Base-by-base conservation (phyloP, 2,329 filamentous ascomycete genomes). In the Trichoderma pleuroti region DNA sequence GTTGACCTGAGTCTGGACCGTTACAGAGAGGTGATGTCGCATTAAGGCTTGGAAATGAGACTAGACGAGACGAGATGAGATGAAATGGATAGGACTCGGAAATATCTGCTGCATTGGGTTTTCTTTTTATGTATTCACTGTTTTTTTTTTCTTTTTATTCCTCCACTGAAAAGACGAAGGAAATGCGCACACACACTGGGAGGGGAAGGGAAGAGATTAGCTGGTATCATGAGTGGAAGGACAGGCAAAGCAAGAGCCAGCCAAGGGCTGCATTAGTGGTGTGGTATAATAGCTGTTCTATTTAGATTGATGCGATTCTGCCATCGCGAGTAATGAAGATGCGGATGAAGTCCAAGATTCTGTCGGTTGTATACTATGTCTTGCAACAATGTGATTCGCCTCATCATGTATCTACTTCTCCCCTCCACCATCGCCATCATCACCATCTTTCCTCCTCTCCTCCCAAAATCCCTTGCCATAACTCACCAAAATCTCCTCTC, bases 401-500 rank as follows among this genome's bases (percentile, higher is more conserved):
- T 30, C n/a, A 12, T 26, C 3, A 16, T 14, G 2, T 62, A 21
- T 39, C 68, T 10, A 52, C 46, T 63, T 34, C 28, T 30, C 39
- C 5, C 73, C 72, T 11, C 42, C 61, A 36, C 18, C 66, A 14
- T 74, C 72, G 10, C 42, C 63, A 26, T 14, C 66, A 12, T 72
- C 74, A 16, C 18, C 52, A 28, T 76, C 73, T 73, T 80, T 79
- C 80, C 46, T 61, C 74, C 79, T 84, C 78, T 78, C 76, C 81
- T 84, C 76, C 88, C 89, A 91, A 73, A 92, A 91, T 0, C 90
- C 90, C 77, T 89, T 91, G 7, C 89, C 90, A 75, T 91, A 91
- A 73, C 87, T 90, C 14, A 91, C 87, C 65, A 91, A 76, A 67
- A 91, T 87, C 82, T 91, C 90, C 72, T 89, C 84, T 2, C 89